phyloP scores from a whole-genome alignment of 495 filamentous ascomycete genomes.

The Talaromyces liani region DNA sequence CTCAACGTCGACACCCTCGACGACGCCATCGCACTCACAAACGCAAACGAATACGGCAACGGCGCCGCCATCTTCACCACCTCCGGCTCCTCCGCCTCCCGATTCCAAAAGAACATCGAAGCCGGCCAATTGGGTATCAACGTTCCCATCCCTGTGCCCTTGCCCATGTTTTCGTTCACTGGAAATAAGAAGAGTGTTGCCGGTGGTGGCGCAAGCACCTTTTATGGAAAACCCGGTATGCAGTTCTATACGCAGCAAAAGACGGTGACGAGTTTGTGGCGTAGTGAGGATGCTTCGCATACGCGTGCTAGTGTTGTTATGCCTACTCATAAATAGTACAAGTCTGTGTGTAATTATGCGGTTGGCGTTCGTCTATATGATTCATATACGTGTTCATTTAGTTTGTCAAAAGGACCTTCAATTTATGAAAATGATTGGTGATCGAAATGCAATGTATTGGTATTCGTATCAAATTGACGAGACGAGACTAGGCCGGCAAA shows the following conservation, averaged over 20 bases:
- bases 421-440: not conserved
- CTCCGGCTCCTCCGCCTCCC: constrained; percentile 51
- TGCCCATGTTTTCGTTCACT: constrained; percentile 96
- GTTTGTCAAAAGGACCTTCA: not conserved
- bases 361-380: not conserved
- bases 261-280: constrained; percentile 94
- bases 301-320: constrained; percentile 82
- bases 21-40: constrained; percentile 61
- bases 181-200: constrained; percentile 97
- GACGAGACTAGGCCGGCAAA: not conserved
- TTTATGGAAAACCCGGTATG: constrained; percentile 88
- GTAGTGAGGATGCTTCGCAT: constrained; percentile 70
- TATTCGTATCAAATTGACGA: not conserved
- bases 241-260: constrained; percentile 96
- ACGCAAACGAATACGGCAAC: constrained; percentile 65
- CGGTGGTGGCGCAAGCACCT: constrained; percentile 86
- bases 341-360: not conserved
- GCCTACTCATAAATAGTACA: constrained; percentile 65
- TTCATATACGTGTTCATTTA: not conserved
- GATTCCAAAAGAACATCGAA: constrained; percentile 58
- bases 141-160: constrained; percentile 75
- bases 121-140: constrained; percentile 53
- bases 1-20: constrained; percentile 77
- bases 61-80: constrained; percentile 63
- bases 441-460: not conserved